Evolutionary conservation across 768 basidiomycete species (phyloP), one percentile per base, ranked within the genome.

Genomic region (Tulasnella sp.): DNA sequence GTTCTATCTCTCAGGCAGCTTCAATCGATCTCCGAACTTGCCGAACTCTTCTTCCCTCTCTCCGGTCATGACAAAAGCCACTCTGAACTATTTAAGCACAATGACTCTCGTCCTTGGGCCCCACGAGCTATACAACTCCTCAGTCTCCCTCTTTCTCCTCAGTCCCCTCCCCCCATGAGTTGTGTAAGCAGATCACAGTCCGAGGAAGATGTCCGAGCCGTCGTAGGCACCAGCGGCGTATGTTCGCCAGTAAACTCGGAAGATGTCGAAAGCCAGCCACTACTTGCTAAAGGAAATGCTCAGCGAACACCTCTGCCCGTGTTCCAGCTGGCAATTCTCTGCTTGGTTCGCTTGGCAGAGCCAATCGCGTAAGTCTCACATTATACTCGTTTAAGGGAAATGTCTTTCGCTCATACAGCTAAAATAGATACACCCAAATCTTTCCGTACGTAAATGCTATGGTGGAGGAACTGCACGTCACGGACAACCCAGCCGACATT

Each of bases 401-500:
- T 40, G 59, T 37, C 34, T 3, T 62, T 32, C 32, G 41, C 62
- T 72, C 64, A 26, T 32, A 52, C 59, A 35, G 68, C 52, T 16
- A 16, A 34, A 3, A 4, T 12, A 62, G 41, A 22, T 74, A 36
- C 63, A 47, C 63, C 4, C 69, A 75, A 67, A 72, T 75, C 37
- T 75, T 75, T 64, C 75, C 75, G n/a, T 75, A 75, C 67, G 52
- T 75, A 0, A 75, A 75, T 59, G 41, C 65, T 44, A 74, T 74
- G 73, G 44, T 73, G 36, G 73, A 72, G 32, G 70, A 72, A 19
- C 59, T 74, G 16, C 44, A 72, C 19, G 62, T 72, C 41, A 63
- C 73, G 5, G 62, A 62, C 19, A 44, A 72, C 14, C 73, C 72
- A 5, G 34, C 70, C n/a, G 62, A 73, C 22, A 44, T 75, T 39